phyloP scores from a whole-genome alignment of 2,329 filamentous ascomycete genomes.

The Aspergillus sp. region DNA sequence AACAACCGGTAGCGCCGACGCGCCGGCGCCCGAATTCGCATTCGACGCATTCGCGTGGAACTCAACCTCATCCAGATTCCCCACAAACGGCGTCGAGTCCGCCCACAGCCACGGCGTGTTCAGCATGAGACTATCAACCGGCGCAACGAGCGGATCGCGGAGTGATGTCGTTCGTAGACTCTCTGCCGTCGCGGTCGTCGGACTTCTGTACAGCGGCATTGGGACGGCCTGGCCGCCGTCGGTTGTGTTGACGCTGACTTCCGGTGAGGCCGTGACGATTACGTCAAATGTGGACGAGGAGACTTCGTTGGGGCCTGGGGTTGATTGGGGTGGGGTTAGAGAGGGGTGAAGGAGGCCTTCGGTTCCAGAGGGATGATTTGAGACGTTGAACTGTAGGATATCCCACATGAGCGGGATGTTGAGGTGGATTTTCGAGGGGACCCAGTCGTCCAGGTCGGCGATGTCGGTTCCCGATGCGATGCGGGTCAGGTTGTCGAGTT shows the following conservation, averaged over 20 bases:
- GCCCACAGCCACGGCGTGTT: constrained; percentile 44
- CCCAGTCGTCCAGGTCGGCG: constrained; percentile 55
- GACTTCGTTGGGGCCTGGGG: constrained; percentile 25
- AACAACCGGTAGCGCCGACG: constrained; percentile 24
- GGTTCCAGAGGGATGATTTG: constrained; percentile 31
- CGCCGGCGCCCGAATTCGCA: constrained; percentile 21
- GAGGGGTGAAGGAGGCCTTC: constrained; percentile 51
- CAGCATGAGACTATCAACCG: constrained; percentile 40
- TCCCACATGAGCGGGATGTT: constrained; percentile 60
- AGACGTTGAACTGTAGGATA: constrained; percentile 53
- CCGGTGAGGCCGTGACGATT: constrained; percentile 57
- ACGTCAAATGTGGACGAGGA: constrained; percentile 48
- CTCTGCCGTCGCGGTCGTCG: constrained; percentile 9
- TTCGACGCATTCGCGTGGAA: constrained; percentile 27
- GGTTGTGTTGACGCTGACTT: constrained; percentile 57
- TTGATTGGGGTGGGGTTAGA: constrained; percentile 36
- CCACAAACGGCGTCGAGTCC: constrained; percentile 34
- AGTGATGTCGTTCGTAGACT: constrained; percentile 2
- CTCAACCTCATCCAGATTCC: constrained; percentile 37
- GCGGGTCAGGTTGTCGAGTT: constrained; percentile 54
- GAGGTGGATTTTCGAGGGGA: constrained; percentile 58
- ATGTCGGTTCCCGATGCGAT: constrained; percentile 56
- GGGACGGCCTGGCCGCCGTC: constrained; percentile 58
- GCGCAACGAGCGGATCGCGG: constrained; percentile 36
- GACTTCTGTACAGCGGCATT: constrained; percentile 33